Evolutionary conservation across 495 filamentous ascomycete genomes (phyloP).

Genomic region (Penicillium steckii): DNA sequence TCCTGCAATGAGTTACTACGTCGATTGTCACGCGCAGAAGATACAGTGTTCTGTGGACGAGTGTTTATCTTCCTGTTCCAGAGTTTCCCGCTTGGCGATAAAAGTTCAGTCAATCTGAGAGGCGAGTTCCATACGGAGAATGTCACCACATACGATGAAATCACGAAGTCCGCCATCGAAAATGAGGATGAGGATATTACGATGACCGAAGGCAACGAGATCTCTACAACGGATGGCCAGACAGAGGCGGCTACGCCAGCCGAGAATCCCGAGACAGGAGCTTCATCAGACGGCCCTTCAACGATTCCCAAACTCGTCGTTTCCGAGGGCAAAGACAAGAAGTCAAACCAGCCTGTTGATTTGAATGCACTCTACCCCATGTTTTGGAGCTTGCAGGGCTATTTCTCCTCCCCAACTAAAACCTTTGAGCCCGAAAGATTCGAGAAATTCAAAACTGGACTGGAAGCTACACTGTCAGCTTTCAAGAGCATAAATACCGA

Average conservation of each 20-base stretch:
- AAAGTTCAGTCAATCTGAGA: slow-evolving; percentile 92
- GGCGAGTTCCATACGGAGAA: slow-evolving; percentile 97
- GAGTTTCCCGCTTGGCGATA: slow-evolving; percentile 92
- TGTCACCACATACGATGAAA: slow-evolving; percentile 79
- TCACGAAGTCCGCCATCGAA: slow-evolving; percentile 20
- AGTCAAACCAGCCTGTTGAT: slow-evolving; percentile 49
- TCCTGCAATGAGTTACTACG: slow-evolving; percentile 94
- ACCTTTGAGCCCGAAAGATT: slow-evolving; percentile 73
- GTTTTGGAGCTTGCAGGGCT: slow-evolving; percentile 90
- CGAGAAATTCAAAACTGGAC: slow-evolving; percentile 69
- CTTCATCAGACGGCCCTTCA: slow-evolving; percentile 17
- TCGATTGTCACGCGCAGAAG: slow-evolving; percentile 86
- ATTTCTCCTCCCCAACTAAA: slow-evolving; percentile 84
- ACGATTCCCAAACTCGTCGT: slow-evolving; percentile 51
- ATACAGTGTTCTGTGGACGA: slow-evolving; percentile 93
- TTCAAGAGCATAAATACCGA: slow-evolving; percentile 81
- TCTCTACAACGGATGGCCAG: slow-evolving; percentile 14
- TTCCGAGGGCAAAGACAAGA: slow-evolving; percentile 46
- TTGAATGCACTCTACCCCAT: slow-evolving; percentile 79
- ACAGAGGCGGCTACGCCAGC: slow-evolving; percentile 12
- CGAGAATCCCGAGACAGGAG: slow-evolving; percentile 21
- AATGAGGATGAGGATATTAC: slow-evolving; percentile 55
- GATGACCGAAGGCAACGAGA: slow-evolving; percentile 58
- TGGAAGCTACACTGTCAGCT: slow-evolving; percentile 74
- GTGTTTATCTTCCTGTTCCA: slow-evolving; percentile 98